phyloP scores from a whole-genome alignment of 139 green algal species.

The Marvania coccoides region DNA sequence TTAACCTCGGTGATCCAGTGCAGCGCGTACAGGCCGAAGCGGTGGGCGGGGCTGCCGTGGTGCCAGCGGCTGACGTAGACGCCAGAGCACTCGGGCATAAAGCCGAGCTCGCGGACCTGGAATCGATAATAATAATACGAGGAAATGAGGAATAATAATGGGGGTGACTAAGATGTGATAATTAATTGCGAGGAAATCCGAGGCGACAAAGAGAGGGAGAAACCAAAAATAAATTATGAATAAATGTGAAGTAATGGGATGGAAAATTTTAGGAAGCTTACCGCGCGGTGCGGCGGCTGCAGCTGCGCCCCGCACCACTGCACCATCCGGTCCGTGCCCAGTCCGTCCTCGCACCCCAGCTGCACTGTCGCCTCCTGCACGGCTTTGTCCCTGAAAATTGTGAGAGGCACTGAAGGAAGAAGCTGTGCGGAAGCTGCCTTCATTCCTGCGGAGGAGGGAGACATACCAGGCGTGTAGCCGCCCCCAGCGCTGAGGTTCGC shows the following conservation, averaged over 20 bases:
- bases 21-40: slow-evolving; percentile 82
- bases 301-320: slow-evolving; percentile 84
- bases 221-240: no score
- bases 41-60: slow-evolving; percentile 73
- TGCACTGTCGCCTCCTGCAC: slow-evolving; percentile 49
- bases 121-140: background rate
- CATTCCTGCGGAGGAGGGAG: background rate
- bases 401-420: slow-evolving; percentile 28
- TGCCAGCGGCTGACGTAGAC: slow-evolving; percentile 72
- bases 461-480: background rate
- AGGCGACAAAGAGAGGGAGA: no score
- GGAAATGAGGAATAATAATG: no score
- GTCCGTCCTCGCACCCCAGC: slow-evolving; percentile 56
- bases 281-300: slow-evolving; percentile 35
- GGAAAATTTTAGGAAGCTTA: no score
- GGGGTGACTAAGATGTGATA: no score
- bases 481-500: background rate
- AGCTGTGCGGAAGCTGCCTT: background rate
- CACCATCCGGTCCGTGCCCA: slow-evolving; percentile 71
- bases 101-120: slow-evolving; percentile 74
- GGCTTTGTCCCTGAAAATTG: slow-evolving; percentile 32
- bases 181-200: no score
- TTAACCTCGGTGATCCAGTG: slow-evolving; percentile 63
- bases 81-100: slow-evolving; percentile 44
- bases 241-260: no score